Evolutionary conservation across 257 asterid species (phyloP), one percentile per base, ranked within the genome.

Genomic region (Agastache rugosa): DNA sequence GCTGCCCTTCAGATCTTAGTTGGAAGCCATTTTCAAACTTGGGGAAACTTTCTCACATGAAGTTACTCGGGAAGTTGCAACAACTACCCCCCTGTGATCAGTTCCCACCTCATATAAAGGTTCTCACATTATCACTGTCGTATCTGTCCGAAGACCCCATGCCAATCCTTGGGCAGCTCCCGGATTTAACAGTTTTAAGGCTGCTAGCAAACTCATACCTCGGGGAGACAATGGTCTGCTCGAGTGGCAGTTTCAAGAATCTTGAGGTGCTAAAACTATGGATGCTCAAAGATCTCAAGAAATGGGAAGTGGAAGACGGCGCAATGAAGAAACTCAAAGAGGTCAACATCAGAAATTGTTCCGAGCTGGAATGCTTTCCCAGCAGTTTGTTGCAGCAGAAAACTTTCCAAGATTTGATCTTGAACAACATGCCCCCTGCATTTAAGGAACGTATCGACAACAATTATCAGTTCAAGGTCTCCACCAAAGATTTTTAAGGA

Each of bases 311-410:
- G 61, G 62, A 70, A 54, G 60, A 77, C 11, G 67, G 77, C 1
- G 73, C 81, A 51, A 69, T 70, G 81, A 11, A 51, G 60, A 69
- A 69, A 44, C 76, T 77, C 53, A 70, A 77, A 63, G 77, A 77
- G 54, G 72, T 62, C 72, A 63, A 70, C 67, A 63, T 70, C 67
- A 37, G 81, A 58, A 14, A 22, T 1, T 76, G 80, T 61, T 39
- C 39, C 12, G 61, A 69, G 34, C 56, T 76, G 63, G 50, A 69
- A 22, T 37, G 27, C 9, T 61, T 76, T 62, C 80, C 80, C 19
- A n/a, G 1, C 25, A 19, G 48, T 11, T 35, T 76, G 27, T 37
- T 69, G 59, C 19, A 60, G 71, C 76, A 47, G 64, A 42, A 17
- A 39, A 54, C 71, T 7, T 69, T 76, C 63, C 59, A 69, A 41